Conservation (phyloP, 2,329 filamentous ascomycete species). For the Endocalyx cinctus region DNA sequence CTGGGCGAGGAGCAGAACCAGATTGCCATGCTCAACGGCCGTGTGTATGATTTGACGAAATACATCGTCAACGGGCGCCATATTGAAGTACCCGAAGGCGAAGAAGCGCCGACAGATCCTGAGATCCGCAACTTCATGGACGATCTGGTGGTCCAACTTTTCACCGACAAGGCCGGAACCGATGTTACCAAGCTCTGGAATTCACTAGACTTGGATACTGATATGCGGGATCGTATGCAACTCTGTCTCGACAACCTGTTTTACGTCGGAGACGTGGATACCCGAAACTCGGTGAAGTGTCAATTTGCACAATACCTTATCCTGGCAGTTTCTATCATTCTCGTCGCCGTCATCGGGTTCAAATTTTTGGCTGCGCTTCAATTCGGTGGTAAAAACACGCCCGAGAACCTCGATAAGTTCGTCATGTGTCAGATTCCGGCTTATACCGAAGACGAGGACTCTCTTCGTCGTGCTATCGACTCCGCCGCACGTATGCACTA, state of each 20-base stretch:
- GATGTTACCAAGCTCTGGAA: constrained; percentile 86
- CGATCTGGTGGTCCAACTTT: constrained; percentile 66
- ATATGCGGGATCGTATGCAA: constrained; percentile 63
- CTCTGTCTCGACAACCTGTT: constrained; percentile 90
- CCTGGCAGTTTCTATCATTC: constrained; percentile 74
- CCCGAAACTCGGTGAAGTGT: constrained; percentile 79
- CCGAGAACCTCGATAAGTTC: constrained; percentile 97
- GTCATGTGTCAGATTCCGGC: constrained; percentile 96
- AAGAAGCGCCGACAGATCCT: constrained; percentile 37
- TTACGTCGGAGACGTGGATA: constrained; percentile 88
- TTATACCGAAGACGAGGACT: constrained; percentile 98
- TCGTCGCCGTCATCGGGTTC: constrained; percentile 81
- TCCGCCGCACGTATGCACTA: constrained; percentile 94
- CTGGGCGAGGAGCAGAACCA: constrained; percentile 58
- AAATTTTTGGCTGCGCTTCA: constrained; percentile 97
- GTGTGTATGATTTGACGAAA: constrained; percentile 84
- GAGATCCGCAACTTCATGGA: constrained; percentile 78
- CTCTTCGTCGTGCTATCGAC: constrained; percentile 91
- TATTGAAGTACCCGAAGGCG: constrained; percentile 52
- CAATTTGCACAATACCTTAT: constrained; percentile 87
- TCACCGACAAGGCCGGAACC: constrained; percentile 67
- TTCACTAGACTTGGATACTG: constrained; percentile 54
- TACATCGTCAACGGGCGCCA: constrained; percentile 74
- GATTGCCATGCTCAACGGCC: constrained; percentile 73
- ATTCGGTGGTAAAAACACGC: constrained; percentile 84